Conservation (phyloP, 106 monocot genomes). For the Vanilla planifolia region DNA sequence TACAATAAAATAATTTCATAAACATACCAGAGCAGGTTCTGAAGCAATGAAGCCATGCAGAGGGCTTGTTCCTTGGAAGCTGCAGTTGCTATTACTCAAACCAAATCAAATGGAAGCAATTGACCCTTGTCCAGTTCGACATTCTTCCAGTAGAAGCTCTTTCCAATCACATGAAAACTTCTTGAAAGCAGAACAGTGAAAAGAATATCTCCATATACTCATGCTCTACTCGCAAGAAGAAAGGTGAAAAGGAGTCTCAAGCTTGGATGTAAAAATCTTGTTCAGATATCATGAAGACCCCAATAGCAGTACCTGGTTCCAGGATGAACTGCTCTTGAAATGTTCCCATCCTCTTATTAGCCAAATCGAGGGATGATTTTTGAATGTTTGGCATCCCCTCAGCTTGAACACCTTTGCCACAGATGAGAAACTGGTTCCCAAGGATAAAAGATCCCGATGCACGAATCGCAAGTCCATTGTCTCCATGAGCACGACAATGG, state of each 20-base stretch:
- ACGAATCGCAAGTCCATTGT: constrained; percentile 56
- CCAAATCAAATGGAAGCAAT: no score
- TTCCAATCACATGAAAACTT: no score
- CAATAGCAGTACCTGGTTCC: constrained; percentile 49
- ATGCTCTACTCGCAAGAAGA: not conserved
- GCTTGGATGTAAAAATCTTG: constrained; percentile 76
- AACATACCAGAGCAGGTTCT: no score
- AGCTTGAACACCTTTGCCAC: constrained; percentile 68
- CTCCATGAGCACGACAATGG: constrained; percentile 59
- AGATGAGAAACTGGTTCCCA: constrained; percentile 77
- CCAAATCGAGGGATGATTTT: constrained; percentile 54
- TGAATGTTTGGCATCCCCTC: constrained; percentile 79
- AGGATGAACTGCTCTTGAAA: constrained; percentile 85
- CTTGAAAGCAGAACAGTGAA: no score
- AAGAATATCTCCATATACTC: no score
- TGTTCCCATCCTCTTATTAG: constrained; percentile 40
- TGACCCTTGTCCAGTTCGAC: no score
- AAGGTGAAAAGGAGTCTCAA: not conserved
- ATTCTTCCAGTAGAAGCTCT: no score
- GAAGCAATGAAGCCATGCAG: no score
- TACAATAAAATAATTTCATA: no score
- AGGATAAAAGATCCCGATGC: constrained; percentile 79
- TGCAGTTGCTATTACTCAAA: no score
- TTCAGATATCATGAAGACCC: constrained; percentile 48
- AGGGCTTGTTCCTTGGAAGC: no score